These are phyloP conservation scores for Oryza meridionalis DNA, from an alignment of 176 grass and related monocot genomes.

Conservation along the genomic window DNA sequence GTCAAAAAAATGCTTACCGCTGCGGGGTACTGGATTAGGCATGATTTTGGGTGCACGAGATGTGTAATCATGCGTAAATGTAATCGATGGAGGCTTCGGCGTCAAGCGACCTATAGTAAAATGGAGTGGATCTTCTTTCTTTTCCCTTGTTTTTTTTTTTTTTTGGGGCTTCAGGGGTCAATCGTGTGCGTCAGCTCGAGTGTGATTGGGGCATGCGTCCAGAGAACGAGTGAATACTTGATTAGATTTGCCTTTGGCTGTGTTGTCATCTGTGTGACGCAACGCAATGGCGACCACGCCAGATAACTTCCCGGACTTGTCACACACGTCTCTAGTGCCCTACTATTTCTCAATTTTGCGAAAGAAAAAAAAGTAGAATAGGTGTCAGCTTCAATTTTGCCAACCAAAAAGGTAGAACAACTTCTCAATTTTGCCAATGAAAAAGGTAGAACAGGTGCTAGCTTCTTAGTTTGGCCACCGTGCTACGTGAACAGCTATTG, in stretches of 20 bases:
- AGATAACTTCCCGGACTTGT: not conserved
- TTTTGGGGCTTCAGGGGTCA: not conserved
- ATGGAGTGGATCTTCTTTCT: not conserved
- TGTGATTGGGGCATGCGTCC: not conserved
- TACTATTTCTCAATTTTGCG: too few species aligned
- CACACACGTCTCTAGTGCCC: not conserved
- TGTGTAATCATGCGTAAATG: not conserved
- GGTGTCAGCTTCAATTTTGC: too few species aligned
- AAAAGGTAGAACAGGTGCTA: not conserved
- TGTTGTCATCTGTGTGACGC: not conserved
- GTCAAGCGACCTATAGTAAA: not conserved
- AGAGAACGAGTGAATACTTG: not conserved
- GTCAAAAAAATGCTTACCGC: not conserved
- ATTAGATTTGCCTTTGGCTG: not conserved
- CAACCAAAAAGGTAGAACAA: too few species aligned
- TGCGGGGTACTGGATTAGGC: not conserved
- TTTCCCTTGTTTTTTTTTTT: too few species aligned
- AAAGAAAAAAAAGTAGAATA: too few species aligned
- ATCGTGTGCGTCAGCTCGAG: conserved; percentile 3
- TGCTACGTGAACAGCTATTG: not conserved
- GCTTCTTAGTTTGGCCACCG: too few species aligned
- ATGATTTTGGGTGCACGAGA: not conserved
- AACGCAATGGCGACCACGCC: not conserved
- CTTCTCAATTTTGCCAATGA: too few species aligned
- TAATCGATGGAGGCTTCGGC: not conserved